Evolutionary conservation across 345 rosid species (phyloP), one percentile per base, ranked within the genome.

Genomic region (Raphanus raphanistrum): DNA sequence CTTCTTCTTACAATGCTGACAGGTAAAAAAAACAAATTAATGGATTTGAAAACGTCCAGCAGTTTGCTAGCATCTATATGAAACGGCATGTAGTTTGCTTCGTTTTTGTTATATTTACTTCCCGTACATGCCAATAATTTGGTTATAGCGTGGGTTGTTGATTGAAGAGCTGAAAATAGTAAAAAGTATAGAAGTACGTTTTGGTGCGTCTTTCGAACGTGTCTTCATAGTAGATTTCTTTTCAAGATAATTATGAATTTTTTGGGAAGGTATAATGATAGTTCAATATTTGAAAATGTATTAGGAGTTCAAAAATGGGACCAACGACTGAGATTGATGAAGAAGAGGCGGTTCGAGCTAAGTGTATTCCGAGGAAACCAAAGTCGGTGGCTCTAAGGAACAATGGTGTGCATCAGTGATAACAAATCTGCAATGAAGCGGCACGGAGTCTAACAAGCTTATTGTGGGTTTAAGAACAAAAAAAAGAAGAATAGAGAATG

Each of bases 1-100:
- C 92, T 12, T 88, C 85, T 80, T 94, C 98, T 57, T 94, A 84
- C 83, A 88, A 90, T 71, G 91, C 92, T 5, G 97, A 89, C 70
- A 74, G 97, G 92, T 92, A 83, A 88, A 65, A 88, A 65, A 17
- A 17, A 1, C 5, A 17, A 55, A 12, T 66, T 26, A 9, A 26
- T 66, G 71, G 13, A 0, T 69, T 52, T 50, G 11, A n/a, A 74
- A 66, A 54, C 79, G 48, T 55, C 63, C 27, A 25, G 48, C 33
- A 64, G 41, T 79, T 58, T 11, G 4, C 5, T 67, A 17, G 0
- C 1, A 0, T 73, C 63, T 32, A n/a, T 32, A 17, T 36, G 27
- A 64, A 70, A 75, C 79, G 68, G 55, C 82, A 63, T 45, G 79
- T 70, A 75, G 68, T 50, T 12, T 68, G 6, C 26, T 4, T 48